Percentiles rank a stretch among this genome's conserved stretches.
Conservation (phyloP, 768 basidiomycete species). For the Mrakia frigida region DNA sequence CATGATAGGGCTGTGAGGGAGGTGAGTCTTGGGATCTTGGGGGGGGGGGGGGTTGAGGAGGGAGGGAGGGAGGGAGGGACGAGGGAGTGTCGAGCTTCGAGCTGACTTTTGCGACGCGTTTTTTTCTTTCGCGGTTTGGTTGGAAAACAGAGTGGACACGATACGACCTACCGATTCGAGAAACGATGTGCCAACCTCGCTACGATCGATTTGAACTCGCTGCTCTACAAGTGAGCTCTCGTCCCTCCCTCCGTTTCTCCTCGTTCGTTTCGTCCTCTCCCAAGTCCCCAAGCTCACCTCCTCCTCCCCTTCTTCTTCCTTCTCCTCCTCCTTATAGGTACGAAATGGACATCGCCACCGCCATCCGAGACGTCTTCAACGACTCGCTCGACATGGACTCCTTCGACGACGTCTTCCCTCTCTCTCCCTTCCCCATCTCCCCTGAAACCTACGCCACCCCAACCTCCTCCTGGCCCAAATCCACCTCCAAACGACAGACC, state of each 20-base stretch:
- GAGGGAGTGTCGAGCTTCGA: background rate
- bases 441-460: slow-evolving; percentile 52
- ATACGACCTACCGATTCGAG: slow-evolving; percentile 95
- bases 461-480: slow-evolving; percentile 42
- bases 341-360: slow-evolving; percentile 96
- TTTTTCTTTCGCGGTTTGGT: too few relatives aligned
- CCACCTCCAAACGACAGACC: slow-evolving; percentile 51
- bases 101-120: background rate
- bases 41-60: too few relatives aligned
- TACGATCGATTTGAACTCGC: slow-evolving; percentile 89
- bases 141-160: slow-evolving; percentile 46
- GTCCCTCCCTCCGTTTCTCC: background rate
- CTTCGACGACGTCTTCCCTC: slow-evolving; percentile 66
- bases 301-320: too few relatives aligned
- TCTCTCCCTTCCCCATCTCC: slow-evolving; percentile 76
- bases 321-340: slow-evolving; percentile 48
- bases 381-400: slow-evolving; percentile 78
- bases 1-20: slow-evolving; percentile 96
- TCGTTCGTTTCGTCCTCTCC: background rate
- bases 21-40: slow-evolving; percentile 52
- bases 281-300: too few relatives aligned
- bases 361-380: slow-evolving; percentile 90
- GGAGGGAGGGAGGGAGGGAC: too few relatives aligned
- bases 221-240: slow-evolving; percentile 69
- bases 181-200: slow-evolving; percentile 95